Base-by-base conservation (phyloP, 2,329 filamentous ascomycete genomes). In the Elsinoe necatrix region DNA sequence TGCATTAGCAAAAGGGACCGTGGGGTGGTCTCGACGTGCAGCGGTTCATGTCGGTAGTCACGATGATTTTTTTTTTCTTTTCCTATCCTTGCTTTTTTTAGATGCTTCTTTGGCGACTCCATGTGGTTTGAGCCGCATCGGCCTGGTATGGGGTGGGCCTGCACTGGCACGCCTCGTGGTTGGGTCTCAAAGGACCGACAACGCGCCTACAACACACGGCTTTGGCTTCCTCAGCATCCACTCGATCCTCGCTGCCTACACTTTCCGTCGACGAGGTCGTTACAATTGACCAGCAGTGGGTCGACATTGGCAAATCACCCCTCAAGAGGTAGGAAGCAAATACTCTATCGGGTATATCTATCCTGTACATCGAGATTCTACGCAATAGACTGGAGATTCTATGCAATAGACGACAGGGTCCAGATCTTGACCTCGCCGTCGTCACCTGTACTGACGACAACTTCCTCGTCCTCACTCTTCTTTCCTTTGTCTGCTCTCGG, bases 381-480 rank as follows among this genome's bases (percentile, higher is more conserved):
- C 20, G 20, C 39, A 43, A 16, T 3, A 43, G 39, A 5, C 39
- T n/a, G n/a, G 29, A 47, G 6, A 20, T 23, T 43, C 16, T 43
- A 43, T 43, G 20, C 39, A 43, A 16, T 3, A 43, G 39, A 5
- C 39, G 39, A 43, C 39, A 89, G 67, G 61, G 81, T 79, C 92
- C 93, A 98, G 1, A 91, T 83, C 66, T 86, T 85, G 25, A 96
- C 86, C 54, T 86, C 77, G 0, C 93, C 93, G 71, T 97, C 91
- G 68, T 98, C 93, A 0, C 92, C 93, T 0, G 91, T 95, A 14
- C 87, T 93, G 18, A 97, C 76, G 47, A 98, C 76, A 68, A 96
- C 86, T 72, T 97, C 92, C 64, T 95, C 89, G 21, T 71, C 77
- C 1, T 80, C 78, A n/a, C 58, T 77, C 60, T 72, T 76, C 67